Base-by-base conservation (phyloP, 331 rosid genomes). In the Pyrus hybrid region DNA sequence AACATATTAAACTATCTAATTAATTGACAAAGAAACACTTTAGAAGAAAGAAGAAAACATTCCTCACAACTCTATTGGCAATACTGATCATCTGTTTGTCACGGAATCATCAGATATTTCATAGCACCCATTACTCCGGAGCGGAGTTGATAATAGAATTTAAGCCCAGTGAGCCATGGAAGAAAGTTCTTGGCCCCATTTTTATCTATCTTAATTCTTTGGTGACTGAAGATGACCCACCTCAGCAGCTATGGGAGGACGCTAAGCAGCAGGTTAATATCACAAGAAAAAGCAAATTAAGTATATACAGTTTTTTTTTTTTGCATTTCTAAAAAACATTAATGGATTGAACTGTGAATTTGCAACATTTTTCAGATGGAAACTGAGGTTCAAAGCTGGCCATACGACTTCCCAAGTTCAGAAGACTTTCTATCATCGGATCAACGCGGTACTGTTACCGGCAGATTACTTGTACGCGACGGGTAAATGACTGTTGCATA, bases 71-170 rank as follows among this genome's bases (percentile, higher is more conserved):
- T 43, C 49, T 43, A 43, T 11, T 12, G 14, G 49, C 49, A 37
- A 2, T 37, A 43, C 49, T 43, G 22, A 53, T 53, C 20, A 18
- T 53, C 13, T 37, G 45, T 37, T 37, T 37, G 45, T 9, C 45
- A 2, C 2, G 45, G 22, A 14, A 37, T 4, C 16, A 21, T 45
- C 81, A 85, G 88, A 85, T 85, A 65, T 85, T 85, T 76, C 83
- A 81, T 21, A 85, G 88, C 54, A 83, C 84, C 51, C 88, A 85
- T 68, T 85, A 85, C 72, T 72, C 86, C 4, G 85, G 88, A 79
- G 82, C 33, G 78, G 88, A 85, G 22, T 69, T 85, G 78, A 80
- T 85, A 67, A 11, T 85, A 63, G 58, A 81, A 26, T 45, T 85
- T 28, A 63, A 58, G 57, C 37, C 67, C 29, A 73, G 79, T 47